Percentiles rank a stretch among this genome's conserved stretches.
phyloP scores from a whole-genome alignment of 345 rosid species.

The Euclidium syriacum region DNA sequence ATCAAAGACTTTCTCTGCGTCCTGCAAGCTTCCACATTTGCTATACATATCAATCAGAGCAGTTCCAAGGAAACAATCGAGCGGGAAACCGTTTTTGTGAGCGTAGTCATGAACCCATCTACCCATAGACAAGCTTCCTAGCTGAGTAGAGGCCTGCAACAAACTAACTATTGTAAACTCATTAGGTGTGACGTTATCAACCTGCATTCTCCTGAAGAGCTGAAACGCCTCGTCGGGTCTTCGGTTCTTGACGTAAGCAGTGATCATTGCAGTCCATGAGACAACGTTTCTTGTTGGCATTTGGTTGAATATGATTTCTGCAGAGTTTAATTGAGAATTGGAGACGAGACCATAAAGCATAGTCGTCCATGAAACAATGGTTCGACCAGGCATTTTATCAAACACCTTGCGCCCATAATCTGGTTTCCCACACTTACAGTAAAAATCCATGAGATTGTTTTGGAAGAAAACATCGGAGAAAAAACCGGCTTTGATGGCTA shows the following conservation, averaged over 20 bases:
- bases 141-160: slow-evolving; percentile 43
- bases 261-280: slow-evolving; percentile 70
- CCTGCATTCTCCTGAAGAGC: slow-evolving; percentile 52
- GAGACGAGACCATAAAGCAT: slow-evolving; percentile 57
- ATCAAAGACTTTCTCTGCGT: slow-evolving; percentile 54
- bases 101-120: slow-evolving; percentile 62
- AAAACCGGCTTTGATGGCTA: slow-evolving; percentile 57
- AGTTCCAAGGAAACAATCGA: slow-evolving; percentile 61
- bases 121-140: slow-evolving; percentile 58
- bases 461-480: slow-evolving; percentile 44
- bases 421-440: slow-evolving; percentile 45
- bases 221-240: slow-evolving; percentile 53
- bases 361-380: slow-evolving; percentile 71
- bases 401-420: slow-evolving; percentile 48
- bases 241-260: slow-evolving; percentile 46
- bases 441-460: slow-evolving; percentile 60
- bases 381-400: slow-evolving; percentile 43
- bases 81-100: slow-evolving; percentile 39
- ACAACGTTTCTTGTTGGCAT: slow-evolving; percentile 66
- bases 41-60: slow-evolving; percentile 43
- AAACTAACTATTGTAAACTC: slow-evolving; percentile 56
- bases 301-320: slow-evolving; percentile 39
- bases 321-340: slow-evolving; percentile 41
- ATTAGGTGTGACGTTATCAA: slow-evolving; percentile 51
- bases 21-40: slow-evolving; percentile 44